Evolutionary conservation across 1,139 yeast species (phyloP).

Genomic region (Yamadazyma sp.): DNA sequence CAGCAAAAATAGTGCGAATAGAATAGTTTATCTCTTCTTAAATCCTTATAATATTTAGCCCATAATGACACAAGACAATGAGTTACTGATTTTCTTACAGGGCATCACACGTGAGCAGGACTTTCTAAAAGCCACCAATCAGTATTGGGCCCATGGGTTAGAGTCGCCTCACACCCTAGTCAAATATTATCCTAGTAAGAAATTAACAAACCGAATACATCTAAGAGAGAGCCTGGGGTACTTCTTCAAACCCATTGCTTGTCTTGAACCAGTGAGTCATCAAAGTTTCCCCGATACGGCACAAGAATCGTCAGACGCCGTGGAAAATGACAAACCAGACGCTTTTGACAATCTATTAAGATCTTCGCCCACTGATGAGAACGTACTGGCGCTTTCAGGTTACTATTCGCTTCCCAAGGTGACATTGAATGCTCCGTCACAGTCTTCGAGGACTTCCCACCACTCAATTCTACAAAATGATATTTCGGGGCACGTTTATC

Average conservation of each 20-base stretch:
- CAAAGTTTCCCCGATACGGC: neutral
- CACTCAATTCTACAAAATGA: conserved; percentile 7
- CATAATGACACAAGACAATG: neutral
- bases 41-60: neutral
- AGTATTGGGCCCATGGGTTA: conserved; percentile 33
- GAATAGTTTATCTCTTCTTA: too few relatives aligned
- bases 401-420: conserved; percentile 31
- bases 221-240: conserved; percentile 21
- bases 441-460: neutral
- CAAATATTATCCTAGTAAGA: conserved; percentile 20
- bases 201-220: conserved; percentile 17
- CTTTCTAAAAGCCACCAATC: conserved; percentile 6
- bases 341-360: conserved; percentile 9
- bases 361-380: conserved; percentile 17
- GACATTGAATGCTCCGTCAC: conserved; percentile 24
- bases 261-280: conserved; percentile 25
- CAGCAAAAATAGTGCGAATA: too few relatives aligned
- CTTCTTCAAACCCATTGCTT: conserved; percentile 27
- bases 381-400: conserved; percentile 28
- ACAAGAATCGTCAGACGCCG: neutral
- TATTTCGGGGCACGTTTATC: conserved; percentile 33
- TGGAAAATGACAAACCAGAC: neutral
- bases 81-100: neutral
- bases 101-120: neutral
- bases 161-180: conserved; percentile 29